phyloP scores from a whole-genome alignment of 495 filamentous ascomycete species.

The Baudoinia panamericana region DNA sequence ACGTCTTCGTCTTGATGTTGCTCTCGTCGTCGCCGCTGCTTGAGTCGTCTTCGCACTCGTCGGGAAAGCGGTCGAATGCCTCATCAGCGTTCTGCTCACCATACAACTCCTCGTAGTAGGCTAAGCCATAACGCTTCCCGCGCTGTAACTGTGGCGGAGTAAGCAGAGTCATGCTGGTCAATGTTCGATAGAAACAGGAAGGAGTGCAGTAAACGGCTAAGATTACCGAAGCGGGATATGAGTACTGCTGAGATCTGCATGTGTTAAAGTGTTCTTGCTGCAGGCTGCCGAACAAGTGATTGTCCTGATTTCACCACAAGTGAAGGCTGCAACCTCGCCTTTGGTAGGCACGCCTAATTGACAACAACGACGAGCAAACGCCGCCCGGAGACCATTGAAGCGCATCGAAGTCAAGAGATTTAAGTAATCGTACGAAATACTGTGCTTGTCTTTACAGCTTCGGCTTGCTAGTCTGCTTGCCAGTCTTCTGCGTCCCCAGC shows the following conservation, averaged over 20 bases:
- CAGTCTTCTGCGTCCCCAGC: constrained; percentile 6
- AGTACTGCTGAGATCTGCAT: too few species aligned
- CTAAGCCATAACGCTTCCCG: too few species aligned
- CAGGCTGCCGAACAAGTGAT: too few species aligned
- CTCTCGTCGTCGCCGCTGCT: constrained; percentile 1
- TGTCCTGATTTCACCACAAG: too few species aligned
- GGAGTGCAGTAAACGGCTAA: too few species aligned
- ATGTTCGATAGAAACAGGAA: too few species aligned
- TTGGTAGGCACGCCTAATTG: too few species aligned
- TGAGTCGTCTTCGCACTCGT: constrained; percentile 8
- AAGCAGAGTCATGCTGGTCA: neutral
- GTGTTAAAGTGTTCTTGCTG: too few species aligned
- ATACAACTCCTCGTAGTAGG: constrained; percentile 16
- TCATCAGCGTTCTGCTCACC: constrained; percentile 5
- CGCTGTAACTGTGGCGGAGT: too few species aligned
- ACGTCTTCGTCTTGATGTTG: neutral
- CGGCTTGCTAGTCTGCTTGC: constrained; percentile 1
- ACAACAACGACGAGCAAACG: too few species aligned
- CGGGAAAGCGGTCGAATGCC: neutral
- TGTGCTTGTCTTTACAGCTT: constrained; percentile 1
- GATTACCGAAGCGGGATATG: too few species aligned
- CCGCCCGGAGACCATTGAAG: neutral
- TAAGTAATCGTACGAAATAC: neutral
- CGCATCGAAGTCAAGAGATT: neutral
- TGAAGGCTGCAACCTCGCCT: too few species aligned